These are phyloP conservation scores for Aspergillus asperescens DNA, from an alignment of 495 filamentous ascomycete genomes.

Conservation along the genomic window DNA sequence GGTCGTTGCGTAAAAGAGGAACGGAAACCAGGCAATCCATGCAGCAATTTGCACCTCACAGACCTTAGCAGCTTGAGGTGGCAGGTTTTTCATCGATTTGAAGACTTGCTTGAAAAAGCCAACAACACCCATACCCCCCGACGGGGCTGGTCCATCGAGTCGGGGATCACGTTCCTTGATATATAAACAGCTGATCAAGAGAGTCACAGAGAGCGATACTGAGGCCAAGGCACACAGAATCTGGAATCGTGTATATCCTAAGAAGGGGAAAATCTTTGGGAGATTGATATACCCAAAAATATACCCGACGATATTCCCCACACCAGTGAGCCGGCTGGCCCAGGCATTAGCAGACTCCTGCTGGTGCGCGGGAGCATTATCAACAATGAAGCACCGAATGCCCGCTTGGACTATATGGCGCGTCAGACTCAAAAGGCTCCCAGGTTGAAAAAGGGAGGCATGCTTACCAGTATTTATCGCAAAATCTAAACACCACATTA, in stretches of 20 bases:
- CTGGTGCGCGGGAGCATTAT: conserved; percentile 82
- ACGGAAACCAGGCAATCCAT: conserved; percentile 94
- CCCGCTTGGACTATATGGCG: conserved; percentile 67
- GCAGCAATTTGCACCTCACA: conserved; percentile 84
- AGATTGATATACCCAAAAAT: conserved; percentile 76
- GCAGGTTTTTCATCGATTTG: conserved; percentile 66
- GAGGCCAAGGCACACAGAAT: conserved; percentile 78
- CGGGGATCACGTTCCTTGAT: conserved; percentile 77
- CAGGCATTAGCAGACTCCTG: conserved; percentile 86
- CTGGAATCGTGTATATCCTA: conserved; percentile 85
- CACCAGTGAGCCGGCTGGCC: conserved; percentile 72
- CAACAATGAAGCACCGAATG: conserved; percentile 84
- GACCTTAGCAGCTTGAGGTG: conserved; percentile 72
- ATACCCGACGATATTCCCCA: conserved; percentile 84
- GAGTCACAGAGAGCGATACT: conserved; percentile 59
- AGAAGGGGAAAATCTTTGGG: conserved; percentile 61
- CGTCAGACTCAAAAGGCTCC: neutral
- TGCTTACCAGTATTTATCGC: conserved; percentile 81
- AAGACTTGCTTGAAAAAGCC: conserved; percentile 75
- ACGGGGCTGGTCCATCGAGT: conserved; percentile 55
- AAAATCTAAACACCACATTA: conserved; percentile 84
- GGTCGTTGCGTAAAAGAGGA: conserved; percentile 88
- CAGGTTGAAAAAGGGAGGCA: conserved; percentile 2
- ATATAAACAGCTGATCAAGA: conserved; percentile 56
- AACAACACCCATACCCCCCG: conserved; percentile 57